Evolutionary conservation across 768 basidiomycete genomes (phyloP), one percentile per base, ranked within the genome.

Genomic region (Leccinum ochraceum): DNA sequence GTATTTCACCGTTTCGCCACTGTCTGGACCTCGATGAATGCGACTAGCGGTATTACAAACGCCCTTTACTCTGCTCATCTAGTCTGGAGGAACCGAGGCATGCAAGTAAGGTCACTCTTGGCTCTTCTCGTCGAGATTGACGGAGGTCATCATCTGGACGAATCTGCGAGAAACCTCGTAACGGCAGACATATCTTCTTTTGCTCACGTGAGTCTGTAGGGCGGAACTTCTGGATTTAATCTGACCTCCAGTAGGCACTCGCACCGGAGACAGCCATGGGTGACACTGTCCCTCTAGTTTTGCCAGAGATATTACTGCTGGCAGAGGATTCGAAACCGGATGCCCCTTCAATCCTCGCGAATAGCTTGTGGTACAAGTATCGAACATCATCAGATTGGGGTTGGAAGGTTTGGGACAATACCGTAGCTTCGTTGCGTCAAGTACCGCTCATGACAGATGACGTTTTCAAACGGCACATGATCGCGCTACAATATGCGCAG

Each of bases 361-460:
- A 88, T 65, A 82, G 82, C 51, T 77, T 94, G 14, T 94, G 92
- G 92, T 89, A 90, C 73, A 89, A 90, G 69, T 92, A 92, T 66
- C 85, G 88, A 48, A 84, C 83, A 16, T 83, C 89, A 0, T 67
- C 74, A 14, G 83, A 90, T 65, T 92, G 91, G 90, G 90, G 83
- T 2, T 88, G 85, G 85, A 88, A 87, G 66, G 88, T 89, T 20
- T 93, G 91, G 91, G 90, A 92, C 69, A 92, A 90, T 66, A 85
- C 87, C 1, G 79, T 94, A 49, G 84, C 88, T 6, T 87, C 86
- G 55, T 77, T 94, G 49, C 88, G 86, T 48, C 87, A 89, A 69
- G 79, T 90, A 49, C 84, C 87, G 6, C 72, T 74, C 49, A 82
- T 88, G 78, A 80, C 80, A 16, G 66, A 77, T 4, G 85, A 86